phyloP scores from a whole-genome alignment of 345 rosid species.

The Eucalyptus melliodora region DNA sequence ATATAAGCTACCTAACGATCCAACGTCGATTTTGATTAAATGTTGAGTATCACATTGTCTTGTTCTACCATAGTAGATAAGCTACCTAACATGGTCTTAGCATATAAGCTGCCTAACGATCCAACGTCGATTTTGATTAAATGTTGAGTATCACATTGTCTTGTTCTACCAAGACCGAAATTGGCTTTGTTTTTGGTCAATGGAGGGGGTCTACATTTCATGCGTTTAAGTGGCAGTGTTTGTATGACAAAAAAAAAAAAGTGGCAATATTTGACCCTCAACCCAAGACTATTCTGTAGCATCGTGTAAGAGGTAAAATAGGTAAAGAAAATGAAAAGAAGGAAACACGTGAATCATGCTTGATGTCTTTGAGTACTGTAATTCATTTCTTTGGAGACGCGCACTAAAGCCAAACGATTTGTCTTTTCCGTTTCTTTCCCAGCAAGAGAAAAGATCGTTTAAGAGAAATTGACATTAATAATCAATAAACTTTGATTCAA shows the following conservation, averaged over 20 bases:
- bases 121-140: background rate
- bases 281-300: no score
- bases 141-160: background rate
- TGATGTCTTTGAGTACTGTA: no score
- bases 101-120: background rate
- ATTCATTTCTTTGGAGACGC: no score
- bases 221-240: background rate
- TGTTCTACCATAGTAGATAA: background rate
- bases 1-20: background rate
- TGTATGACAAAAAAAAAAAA: no score
- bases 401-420: no score
- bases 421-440: background rate
- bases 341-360: no score
- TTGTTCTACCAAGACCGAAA: background rate
- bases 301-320: no score
- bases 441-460: background rate
- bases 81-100: no score
- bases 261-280: no score
- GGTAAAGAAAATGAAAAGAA: no score
- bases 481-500: background rate
- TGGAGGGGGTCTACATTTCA: background rate
- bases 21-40: background rate
- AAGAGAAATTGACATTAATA: background rate
- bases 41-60: background rate
- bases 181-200: background rate